Conservation (phyloP, 2,329 filamentous ascomycete species). For the Hymenoscyphus scutula region DNA sequence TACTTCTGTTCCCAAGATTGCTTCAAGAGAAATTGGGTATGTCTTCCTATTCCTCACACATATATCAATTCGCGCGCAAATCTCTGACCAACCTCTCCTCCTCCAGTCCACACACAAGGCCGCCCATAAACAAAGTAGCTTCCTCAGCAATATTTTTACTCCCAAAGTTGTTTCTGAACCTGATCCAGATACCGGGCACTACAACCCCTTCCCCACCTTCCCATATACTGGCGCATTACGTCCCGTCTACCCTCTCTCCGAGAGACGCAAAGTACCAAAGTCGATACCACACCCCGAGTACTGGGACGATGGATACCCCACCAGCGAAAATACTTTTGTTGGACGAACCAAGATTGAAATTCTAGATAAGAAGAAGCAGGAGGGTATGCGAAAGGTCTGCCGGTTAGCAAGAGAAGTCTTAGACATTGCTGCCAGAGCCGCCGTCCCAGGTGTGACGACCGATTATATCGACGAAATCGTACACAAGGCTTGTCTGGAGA, state of each 20-base stretch:
- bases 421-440: slow-evolving; percentile 81
- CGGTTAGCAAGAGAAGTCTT: slow-evolving; percentile 83
- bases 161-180: slow-evolving; percentile 87
- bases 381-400: slow-evolving; percentile 89
- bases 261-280: slow-evolving; percentile 69
- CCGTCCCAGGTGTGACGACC: slow-evolving; percentile 89
- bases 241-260: slow-evolving; percentile 82
- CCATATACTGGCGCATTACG: slow-evolving; percentile 77
- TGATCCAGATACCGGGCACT: slow-evolving; percentile 84
- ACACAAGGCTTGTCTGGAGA: slow-evolving; percentile 90
- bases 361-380: slow-evolving; percentile 74
- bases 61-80: too few relatives aligned
- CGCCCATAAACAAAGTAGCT: slow-evolving; percentile 76
- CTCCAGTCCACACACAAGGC: slow-evolving; percentile 75
- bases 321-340: slow-evolving; percentile 57
- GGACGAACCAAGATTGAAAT: slow-evolving; percentile 79
- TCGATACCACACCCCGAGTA: slow-evolving; percentile 85
- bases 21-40: slow-evolving; percentile 98
- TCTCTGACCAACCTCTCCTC: slow-evolving; percentile 18
- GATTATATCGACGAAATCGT: slow-evolving; percentile 94
- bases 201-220: slow-evolving; percentile 90
- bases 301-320: slow-evolving; percentile 75
- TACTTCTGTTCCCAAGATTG: slow-evolving; percentile 98
- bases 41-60: slow-evolving; percentile 30
- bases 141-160: slow-evolving; percentile 70